phyloP scores from a whole-genome alignment of 129 eudicot genomes.

The Flaveria linearis region DNA sequence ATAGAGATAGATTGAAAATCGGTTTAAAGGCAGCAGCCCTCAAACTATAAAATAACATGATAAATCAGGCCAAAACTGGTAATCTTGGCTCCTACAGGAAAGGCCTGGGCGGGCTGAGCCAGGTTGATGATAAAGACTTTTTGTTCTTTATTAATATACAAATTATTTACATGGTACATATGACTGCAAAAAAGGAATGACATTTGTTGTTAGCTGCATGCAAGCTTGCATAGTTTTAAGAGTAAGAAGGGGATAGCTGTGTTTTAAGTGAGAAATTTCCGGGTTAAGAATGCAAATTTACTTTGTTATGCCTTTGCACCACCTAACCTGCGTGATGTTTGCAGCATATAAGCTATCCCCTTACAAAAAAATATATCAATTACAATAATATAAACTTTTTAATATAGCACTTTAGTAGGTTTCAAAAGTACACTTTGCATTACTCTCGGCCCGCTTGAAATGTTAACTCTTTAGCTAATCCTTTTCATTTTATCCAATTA shows the following conservation, averaged over 20 bases:
- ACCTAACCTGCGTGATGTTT: neutral
- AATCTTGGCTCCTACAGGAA: neutral
- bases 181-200: neutral
- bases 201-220: neutral
- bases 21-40: neutral
- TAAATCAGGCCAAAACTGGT: neutral
- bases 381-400: neutral
- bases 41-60: neutral
- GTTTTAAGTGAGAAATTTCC: neutral
- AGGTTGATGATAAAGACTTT: neutral
- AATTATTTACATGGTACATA: neutral
- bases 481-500: neutral
- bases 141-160: neutral
- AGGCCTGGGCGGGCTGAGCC: neutral
- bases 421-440: neutral
- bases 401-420: neutral
- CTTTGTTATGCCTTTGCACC: neutral
- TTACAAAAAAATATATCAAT: neutral
- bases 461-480: neutral
- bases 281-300: neutral
- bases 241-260: neutral
- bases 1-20: conserved; percentile 20
- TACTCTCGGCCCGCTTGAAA: neutral
- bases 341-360: neutral
- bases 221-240: neutral